Evolutionary conservation across 129 eudicot genomes (phyloP).

Genomic region (Flaveria bidentis): DNA sequence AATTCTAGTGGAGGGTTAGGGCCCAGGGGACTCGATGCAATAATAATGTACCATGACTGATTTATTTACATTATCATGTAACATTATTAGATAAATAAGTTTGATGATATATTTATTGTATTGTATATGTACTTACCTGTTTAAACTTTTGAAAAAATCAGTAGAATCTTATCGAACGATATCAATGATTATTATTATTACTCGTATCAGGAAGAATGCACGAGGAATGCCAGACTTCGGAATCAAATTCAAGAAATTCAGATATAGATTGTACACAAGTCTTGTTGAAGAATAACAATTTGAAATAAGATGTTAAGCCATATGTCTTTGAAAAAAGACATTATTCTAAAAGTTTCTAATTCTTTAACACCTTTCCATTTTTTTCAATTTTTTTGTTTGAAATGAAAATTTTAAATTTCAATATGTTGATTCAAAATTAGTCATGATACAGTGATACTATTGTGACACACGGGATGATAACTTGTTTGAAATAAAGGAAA

Average conservation of each 20-base stretch:
- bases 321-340: background rate
- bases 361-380: background rate
- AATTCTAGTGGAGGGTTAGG: no score
- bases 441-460: background rate
- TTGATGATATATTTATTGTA: no score
- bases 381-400: background rate
- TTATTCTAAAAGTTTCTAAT: background rate
- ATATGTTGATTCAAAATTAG: background rate
- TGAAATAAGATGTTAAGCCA: background rate
- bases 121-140: no score
- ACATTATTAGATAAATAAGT: no score
- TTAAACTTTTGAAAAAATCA: no score
- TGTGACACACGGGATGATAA: background rate
- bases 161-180: background rate
- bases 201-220: conserved; percentile 55
- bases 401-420: background rate
- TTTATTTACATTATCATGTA: no score
- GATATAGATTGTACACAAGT: background rate
- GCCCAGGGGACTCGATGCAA: no score
- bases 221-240: conserved; percentile 52
- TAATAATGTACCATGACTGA: no score
- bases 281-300: no score
- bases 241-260: conserved; percentile 24
- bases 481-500: background rate
- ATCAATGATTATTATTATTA: background rate